Percentiles rank a stretch among this genome's conserved stretches.
These are phyloP conservation scores for Tetrapisispora taiwanensis DNA, from an alignment of 805 yeast species.

Conservation along the genomic window DNA sequence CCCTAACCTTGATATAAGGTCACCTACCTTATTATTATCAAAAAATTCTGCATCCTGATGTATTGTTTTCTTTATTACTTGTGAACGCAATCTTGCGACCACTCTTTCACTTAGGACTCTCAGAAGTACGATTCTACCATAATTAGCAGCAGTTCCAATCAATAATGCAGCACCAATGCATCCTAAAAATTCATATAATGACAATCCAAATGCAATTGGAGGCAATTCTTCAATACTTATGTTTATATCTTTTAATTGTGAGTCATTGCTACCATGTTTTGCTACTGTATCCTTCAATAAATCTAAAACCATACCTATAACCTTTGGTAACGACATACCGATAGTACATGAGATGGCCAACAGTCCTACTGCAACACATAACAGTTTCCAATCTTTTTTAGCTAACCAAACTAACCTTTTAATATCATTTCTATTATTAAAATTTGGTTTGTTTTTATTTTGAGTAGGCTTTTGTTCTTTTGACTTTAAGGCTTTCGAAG, in stretches of 20 bases:
- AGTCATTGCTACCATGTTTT: neutral
- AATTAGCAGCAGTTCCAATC: constrained; percentile 61
- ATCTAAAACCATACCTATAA: constrained; percentile 47
- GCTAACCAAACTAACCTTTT: constrained; percentile 35
- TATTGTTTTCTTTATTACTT: constrained; percentile 66
- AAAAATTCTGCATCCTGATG: constrained; percentile 88
- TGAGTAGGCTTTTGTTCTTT: neutral
- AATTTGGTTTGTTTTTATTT: too few relatives aligned
- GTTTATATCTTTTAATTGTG: neutral
- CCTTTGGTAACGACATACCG: constrained; percentile 44
- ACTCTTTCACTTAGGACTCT: constrained; percentile 70
- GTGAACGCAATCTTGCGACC: constrained; percentile 72
- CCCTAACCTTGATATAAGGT: constrained; percentile 78
- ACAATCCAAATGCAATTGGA: constrained; percentile 9
- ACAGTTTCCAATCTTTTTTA: constrained; percentile 35
- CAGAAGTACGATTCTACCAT: constrained; percentile 48
- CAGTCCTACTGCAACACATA: constrained; percentile 35
- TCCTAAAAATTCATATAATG: constrained; percentile 45
- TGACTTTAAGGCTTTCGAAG: neutral
- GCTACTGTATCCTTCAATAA: constrained; percentile 24
- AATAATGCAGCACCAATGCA: constrained; percentile 49
- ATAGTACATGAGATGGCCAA: constrained; percentile 39
- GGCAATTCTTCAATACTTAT: constrained; percentile 5
- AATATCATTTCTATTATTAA: neutral
- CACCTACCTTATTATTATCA: constrained; percentile 92